Evolutionary conservation across 108 stramenopile species (phyloP), one percentile per base, ranked within the genome.

Genomic region (Pseudonitzschia pungens): DNA sequence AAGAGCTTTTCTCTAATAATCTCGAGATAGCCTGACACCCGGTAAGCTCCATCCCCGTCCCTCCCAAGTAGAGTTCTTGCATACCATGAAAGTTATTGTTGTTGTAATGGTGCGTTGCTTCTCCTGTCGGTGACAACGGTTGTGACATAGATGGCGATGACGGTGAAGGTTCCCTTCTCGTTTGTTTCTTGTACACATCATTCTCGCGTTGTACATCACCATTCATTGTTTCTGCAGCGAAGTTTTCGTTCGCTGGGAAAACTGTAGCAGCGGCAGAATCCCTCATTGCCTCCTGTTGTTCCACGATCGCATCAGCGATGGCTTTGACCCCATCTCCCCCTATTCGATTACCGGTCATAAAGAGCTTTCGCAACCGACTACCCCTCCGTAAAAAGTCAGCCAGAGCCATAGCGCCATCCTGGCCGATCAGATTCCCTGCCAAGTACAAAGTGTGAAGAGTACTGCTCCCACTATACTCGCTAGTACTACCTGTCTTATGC

Each of bases 21-120:
- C 89, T 78, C 15, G 89, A 84, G 41, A 94, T 79, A 11, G 90
- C 78, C 21, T 81, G 75, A 77, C 89, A 91, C 10, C 93, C 93
- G 21, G 66, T 70, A 22, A 77, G 69, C 27, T 79, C 86, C 85
- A 89, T 87, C 26, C 83, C 76, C 1, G 88, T 89, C 0, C 90
- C 93, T 15, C 93, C 93, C 2, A 94, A 72, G 73, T 88, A 89
- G 16, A 94, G 75, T 71, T 94, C 90, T 72, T 88, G 79, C 80
- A 91, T 83, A 9, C 86, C 86, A 31, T 51, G 57, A 63, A 53
- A 68, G n/a, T 32, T 67, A 32, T 43, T 69, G 27, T 53, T 27
- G 24, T 50, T 45, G 10, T 41, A 4, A 36, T 53, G 52, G 22
- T 68, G 66, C 28, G 66, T 60, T 26, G 65, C 33, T 54, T 31